These are phyloP conservation scores for Xylariales sp. DNA, from an alignment of 2,329 filamentous ascomycete species.

Conservation along the genomic window DNA sequence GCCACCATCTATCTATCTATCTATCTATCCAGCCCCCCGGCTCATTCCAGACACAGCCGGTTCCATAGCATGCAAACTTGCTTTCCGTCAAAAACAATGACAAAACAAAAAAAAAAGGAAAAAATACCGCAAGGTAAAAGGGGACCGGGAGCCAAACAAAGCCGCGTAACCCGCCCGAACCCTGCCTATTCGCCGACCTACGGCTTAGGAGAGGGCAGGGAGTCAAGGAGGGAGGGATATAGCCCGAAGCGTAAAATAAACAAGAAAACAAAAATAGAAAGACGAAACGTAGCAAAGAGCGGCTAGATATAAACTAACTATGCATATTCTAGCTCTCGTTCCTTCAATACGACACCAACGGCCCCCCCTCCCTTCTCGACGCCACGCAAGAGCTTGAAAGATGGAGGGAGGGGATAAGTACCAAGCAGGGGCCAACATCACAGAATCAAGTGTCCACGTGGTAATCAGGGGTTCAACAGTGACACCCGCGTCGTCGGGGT, in stretches of 20 bases:
- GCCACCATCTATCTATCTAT: neutral
- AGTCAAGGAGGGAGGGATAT: neutral
- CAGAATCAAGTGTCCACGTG: slow-evolving; percentile 10
- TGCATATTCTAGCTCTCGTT: neutral
- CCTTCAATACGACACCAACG: neutral
- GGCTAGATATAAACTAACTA: neutral
- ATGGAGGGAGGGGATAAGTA: neutral
- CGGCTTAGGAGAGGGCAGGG: neutral
- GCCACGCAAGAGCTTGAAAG: neutral
- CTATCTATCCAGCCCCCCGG: no score
- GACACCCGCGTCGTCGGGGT: neutral
- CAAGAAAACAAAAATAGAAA: neutral
- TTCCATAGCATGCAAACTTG: neutral
- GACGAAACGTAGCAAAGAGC: neutral
- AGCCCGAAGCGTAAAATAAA: neutral
- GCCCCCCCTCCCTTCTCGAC: neutral
- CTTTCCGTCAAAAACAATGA: neutral
- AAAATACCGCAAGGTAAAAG: neutral
- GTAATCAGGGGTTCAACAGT: slow-evolving; percentile 11
- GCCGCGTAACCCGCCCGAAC: neutral
- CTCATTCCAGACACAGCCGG: neutral
- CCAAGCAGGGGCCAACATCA: neutral
- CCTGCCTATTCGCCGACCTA: neutral
- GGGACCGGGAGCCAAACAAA: neutral
- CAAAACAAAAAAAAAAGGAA: neutral